Percentiles rank a stretch among this genome's conserved stretches.
These are phyloP conservation scores for Cryptococcus jaspeensis DNA, from an alignment of 1,284 basidiomycete species.

Conservation along the genomic window DNA sequence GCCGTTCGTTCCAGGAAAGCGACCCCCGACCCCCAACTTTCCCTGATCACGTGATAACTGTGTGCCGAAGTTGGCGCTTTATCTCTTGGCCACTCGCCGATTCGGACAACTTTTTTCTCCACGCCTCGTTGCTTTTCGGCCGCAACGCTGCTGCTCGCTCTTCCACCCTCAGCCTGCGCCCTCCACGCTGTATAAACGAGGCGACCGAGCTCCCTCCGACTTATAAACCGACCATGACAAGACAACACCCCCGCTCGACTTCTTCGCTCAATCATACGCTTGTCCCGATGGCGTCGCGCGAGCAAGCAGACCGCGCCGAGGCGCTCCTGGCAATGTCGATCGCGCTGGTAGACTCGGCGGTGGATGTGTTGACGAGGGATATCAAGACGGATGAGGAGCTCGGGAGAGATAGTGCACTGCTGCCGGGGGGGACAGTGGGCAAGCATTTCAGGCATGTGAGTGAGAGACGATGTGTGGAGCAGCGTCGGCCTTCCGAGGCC, in stretches of 20 bases:
- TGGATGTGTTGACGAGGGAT: conserved; percentile 31
- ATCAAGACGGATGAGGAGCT: conserved; percentile 34
- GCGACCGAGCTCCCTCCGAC: background rate
- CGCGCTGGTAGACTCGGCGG: conserved; percentile 34
- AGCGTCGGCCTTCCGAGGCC: no score
- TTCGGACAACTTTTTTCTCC: background rate
- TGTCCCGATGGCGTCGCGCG: conserved; percentile 14
- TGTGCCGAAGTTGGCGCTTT: no score
- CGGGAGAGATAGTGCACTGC: conserved; percentile 28
- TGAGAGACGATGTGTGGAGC: background rate
- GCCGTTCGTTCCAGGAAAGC: no score
- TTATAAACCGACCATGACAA: conserved; percentile 1
- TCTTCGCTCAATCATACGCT: conserved; percentile 20
- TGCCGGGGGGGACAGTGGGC: conserved; percentile 44
- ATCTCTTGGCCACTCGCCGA: no score
- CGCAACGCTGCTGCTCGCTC: background rate
- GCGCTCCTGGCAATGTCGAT: conserved; percentile 38
- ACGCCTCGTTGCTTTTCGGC: no score
- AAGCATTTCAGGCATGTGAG: conserved; percentile 48
- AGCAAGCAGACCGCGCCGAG: conserved; percentile 26
- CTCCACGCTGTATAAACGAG: background rate
- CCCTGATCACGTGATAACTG: no score
- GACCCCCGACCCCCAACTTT: no score
- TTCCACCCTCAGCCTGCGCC: background rate
- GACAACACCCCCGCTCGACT: conserved; percentile 9